Evolutionary conservation across 1,284 basidiomycete species (phyloP).

Genomic region (Erythrobasidium hasegawianum): DNA sequence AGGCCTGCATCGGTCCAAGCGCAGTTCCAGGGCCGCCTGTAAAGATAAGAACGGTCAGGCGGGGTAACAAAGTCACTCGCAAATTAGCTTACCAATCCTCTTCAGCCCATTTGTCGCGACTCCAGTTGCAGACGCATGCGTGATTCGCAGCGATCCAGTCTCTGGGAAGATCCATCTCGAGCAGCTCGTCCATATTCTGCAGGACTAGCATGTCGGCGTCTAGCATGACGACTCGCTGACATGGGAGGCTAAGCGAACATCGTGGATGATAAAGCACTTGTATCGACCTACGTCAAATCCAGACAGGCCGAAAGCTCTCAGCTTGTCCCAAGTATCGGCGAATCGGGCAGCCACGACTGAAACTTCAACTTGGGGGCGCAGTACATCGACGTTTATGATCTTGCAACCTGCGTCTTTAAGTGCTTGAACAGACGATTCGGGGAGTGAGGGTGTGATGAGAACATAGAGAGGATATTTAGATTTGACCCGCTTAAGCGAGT

Average conservation of each 20-base stretch:
- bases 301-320: conserved; percentile 69
- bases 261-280: not conserved
- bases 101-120: conserved; percentile 43
- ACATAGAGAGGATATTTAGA: conserved; percentile 76
- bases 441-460: conserved; percentile 67
- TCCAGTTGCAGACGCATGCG: conserved; percentile 90
- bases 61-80: too few species aligned
- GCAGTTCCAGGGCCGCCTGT: conserved; percentile 84
- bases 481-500: conserved; percentile 60
- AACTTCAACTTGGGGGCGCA: conserved; percentile 60
- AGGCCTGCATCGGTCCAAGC: conserved; percentile 63
- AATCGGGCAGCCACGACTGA: conserved; percentile 54
- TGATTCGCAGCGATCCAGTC: conserved; percentile 80
- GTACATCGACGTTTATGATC: conserved; percentile 59
- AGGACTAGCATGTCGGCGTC: conserved; percentile 89
- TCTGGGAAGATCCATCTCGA: conserved; percentile 58
- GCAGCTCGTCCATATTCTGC: conserved; percentile 86
- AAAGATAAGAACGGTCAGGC: too few species aligned
- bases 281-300: conserved; percentile 65
- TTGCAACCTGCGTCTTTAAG: conserved; percentile 58
- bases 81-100: conserved; percentile 23
- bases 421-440: conserved; percentile 57
- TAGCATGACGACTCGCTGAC: conserved; percentile 71
- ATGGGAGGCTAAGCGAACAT: not conserved
- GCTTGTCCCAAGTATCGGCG: conserved; percentile 83